Evolutionary conservation across 1,139 yeast genomes (phyloP), one percentile per base, ranked within the genome.

Genomic region (Blastobotrys apis): DNA sequence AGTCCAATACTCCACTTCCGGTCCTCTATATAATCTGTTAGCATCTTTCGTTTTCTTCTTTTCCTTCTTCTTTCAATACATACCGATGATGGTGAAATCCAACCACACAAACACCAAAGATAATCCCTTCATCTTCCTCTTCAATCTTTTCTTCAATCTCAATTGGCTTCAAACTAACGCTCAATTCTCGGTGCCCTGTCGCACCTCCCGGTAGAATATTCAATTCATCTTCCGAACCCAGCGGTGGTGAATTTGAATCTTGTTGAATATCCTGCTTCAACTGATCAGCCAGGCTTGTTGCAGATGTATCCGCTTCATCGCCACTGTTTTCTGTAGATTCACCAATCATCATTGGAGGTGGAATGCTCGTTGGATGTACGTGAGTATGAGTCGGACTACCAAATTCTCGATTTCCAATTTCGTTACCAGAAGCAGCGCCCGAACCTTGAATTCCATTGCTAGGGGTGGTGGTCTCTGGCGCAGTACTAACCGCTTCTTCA

Each of bases 1-100:
- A 40, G 80, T 73, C 88, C 96, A 86, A 69, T 86, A 87, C 63
- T 90, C 97, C 16, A 92, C 80, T 60, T 92, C 97, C 0, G 98
- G 98, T 0, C 98, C 98, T 47, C 95, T 43, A 35, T 27, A 19
- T 19, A n/a, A n/a, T 5, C 30, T 21, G 39, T 43, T 30, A 42
- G 38, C 15, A 41, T 10, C 37, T 33, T 37, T 37, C 17, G 16
- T n/a, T 44, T 43, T 22, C 17, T 37, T 13, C 15, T 19, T 27
- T 17, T 15, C 19, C 33, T 33, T 19, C 5, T 29, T 8, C 8
- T 31, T 13, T 10, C 16, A 23, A 20, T 19, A 35, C 48, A 6
- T 41, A 45, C 48, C 48, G 62, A 20, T 84, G 75, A 59, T 92
- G 98, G 61, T 92, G 96, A 70, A 92, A 92, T 54, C 94, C 95